These are phyloP conservation scores for Lizanozyma gosingica DNA, from an alignment of 1,139 yeast species.

Conservation along the genomic window DNA sequence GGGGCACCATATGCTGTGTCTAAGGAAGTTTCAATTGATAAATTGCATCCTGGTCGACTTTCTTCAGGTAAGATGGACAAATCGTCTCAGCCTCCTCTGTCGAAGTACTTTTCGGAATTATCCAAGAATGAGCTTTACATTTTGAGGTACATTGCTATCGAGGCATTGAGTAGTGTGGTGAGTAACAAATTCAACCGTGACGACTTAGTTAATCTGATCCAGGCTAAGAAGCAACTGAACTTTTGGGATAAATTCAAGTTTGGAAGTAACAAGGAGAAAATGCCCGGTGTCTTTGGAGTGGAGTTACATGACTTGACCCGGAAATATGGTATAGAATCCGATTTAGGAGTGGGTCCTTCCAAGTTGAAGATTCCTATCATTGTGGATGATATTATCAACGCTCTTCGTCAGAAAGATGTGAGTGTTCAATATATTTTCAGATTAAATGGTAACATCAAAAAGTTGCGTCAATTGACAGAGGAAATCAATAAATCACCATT, in stretches of 20 bases:
- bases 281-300: slow-evolving; percentile 60
- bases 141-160: slow-evolving; percentile 60
- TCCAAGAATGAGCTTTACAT: slow-evolving; percentile 50
- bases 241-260: slow-evolving; percentile 70
- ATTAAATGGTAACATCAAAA: slow-evolving; percentile 89
- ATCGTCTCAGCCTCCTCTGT: too few species aligned
- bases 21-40: slow-evolving; percentile 9
- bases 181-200: slow-evolving; percentile 33
- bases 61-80: not conserved
- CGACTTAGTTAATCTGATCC: slow-evolving; percentile 47
- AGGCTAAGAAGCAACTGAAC: slow-evolving; percentile 44
- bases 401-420: slow-evolving; percentile 87
- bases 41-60: not conserved
- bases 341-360: slow-evolving; percentile 78
- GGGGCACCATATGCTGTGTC: slow-evolving; percentile 3
- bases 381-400: slow-evolving; percentile 76
- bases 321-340: slow-evolving; percentile 79
- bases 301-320: slow-evolving; percentile 64
- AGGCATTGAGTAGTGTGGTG: slow-evolving; percentile 43
- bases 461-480: slow-evolving; percentile 66
- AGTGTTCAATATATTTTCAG: slow-evolving; percentile 96
- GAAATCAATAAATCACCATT: slow-evolving; percentile 70
- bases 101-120: slow-evolving; percentile 66
- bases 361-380: slow-evolving; percentile 77
- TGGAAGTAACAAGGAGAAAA: slow-evolving; percentile 24